Percentiles rank a stretch among this genome's conserved stretches.
These are phyloP conservation scores for Geranium incanum DNA, from an alignment of 441 rosid genomes.

Conservation along the genomic window DNA sequence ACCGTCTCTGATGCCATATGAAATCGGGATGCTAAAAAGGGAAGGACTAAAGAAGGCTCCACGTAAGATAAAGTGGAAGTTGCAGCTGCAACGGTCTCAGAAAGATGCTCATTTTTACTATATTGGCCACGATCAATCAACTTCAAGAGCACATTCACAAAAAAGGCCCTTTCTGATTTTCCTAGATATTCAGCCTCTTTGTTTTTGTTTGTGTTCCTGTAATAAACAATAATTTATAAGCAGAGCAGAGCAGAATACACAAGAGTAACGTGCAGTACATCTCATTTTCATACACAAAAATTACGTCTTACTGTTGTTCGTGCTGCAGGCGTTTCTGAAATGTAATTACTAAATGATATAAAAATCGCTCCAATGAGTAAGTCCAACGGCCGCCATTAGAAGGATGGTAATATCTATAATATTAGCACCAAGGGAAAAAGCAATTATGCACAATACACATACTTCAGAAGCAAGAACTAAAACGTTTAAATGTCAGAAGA, in stretches of 20 bases:
- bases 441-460: conserved; percentile 19
- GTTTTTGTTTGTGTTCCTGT: conserved; percentile 45
- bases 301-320: conserved; percentile 74
- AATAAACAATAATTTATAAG: conserved; percentile 24
- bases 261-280: conserved; percentile 15
- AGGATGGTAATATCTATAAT: conserved; percentile 87
- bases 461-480: conserved; percentile 23
- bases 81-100: conserved; percentile 97
- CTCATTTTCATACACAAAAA: conserved; percentile 18
- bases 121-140: conserved; percentile 97
- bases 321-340: conserved; percentile 90
- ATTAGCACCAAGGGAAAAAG: conserved; percentile 22
- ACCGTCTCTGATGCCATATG: conserved; percentile 99
- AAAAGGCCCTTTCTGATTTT: conserved; percentile 61
- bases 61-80: conserved; percentile 89
- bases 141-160: conserved; percentile 69
- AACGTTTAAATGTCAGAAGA: conserved; percentile 33
- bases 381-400: conserved; percentile 99
- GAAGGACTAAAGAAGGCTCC: conserved; percentile 96
- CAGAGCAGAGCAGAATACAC: conserved; percentile 24
- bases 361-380: conserved; percentile 85
- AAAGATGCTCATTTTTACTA: conserved; percentile 96
- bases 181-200: conserved; percentile 49
- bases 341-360: conserved; percentile 65
- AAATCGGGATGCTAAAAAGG: conserved; percentile 84